Evolutionary conservation across 2,329 filamentous ascomycete species (phyloP).

Genomic region (Gliomastix tumulicola): DNA sequence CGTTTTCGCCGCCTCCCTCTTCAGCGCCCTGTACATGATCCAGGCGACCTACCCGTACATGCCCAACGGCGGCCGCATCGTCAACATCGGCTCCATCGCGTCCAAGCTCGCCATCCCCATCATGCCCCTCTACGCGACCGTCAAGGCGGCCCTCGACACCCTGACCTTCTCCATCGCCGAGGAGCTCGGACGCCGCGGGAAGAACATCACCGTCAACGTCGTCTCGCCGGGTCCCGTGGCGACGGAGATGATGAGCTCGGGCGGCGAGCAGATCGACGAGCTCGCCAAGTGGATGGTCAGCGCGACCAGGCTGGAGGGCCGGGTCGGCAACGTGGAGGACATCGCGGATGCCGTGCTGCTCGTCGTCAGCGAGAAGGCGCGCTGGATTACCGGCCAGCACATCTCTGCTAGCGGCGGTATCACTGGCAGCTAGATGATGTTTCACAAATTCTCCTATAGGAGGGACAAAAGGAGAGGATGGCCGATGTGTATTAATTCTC

Average conservation of each 20-base stretch:
- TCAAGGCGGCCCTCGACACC: slow-evolving; percentile 25
- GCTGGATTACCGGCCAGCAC: slow-evolving; percentile 37
- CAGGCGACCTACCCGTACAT: slow-evolving; percentile 26
- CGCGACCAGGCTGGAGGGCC: slow-evolving; percentile 19
- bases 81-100: slow-evolving; percentile 14
- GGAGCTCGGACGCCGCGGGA: slow-evolving; percentile 21
- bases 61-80: slow-evolving; percentile 18
- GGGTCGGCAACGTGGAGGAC: slow-evolving; percentile 26
- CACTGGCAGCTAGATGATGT: no score
- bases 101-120: slow-evolving; percentile 8
- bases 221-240: slow-evolving; percentile 20
- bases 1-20: no score
- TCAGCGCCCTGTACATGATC: slow-evolving; percentile 22
- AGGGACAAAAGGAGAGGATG: no score
- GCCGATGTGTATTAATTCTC: no score
- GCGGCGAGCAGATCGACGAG: slow-evolving; percentile 7
- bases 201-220: slow-evolving; percentile 21
- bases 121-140: slow-evolving; percentile 10
- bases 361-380: slow-evolving; percentile 25
- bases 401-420: slow-evolving; percentile 29
- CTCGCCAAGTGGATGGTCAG: slow-evolving; percentile 11
- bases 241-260: slow-evolving; percentile 10
- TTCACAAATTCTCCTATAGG: no score
- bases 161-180: slow-evolving; percentile 22
- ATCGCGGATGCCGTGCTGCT: slow-evolving; percentile 33